Base-by-base conservation (phyloP, 345 rosid genomes). In the Lepidium aucheri region DNA sequence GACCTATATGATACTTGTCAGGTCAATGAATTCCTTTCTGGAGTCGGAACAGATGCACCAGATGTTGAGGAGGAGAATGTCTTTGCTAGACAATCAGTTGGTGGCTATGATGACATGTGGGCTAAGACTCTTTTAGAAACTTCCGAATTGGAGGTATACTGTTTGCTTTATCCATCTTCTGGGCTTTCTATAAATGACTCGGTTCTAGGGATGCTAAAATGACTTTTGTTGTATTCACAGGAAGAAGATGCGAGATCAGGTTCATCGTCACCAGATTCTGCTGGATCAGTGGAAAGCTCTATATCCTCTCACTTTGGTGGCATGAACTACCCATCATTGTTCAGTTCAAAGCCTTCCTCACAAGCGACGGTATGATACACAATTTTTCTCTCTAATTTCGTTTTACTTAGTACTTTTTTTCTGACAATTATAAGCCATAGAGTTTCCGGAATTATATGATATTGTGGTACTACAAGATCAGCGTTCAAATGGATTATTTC, bases 31-130 rank as follows among this genome's bases (percentile, higher is more conserved):
- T 91, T 91, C 81, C 84, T 95, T 44, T 82, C 96, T 63, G 97
- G 99, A 74, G 93, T 88, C 43, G 96, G 99, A 76, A 91, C 99
- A 17, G 99, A 95, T 80, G 97, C 99, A 59, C 99, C 99, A 6
- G 99, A 95, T 80, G 99, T 95, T 65, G 97, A 95, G 51, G 97
- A 94, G 71, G 97, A 93, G 76, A 89, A 89, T 71, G 81, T 87
- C 40, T 66, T 83, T 61, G 83, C 97, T 47, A 84, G 95, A 78
- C 87, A 91, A 68, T 91, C 97, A 43, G 88, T 91, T 67, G 90
- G 97, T 67, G 90, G 97, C 60, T 95, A 95, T 74, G 99, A 95
- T 74, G 97, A 95, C 83, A 89, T 95, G 95, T 95, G 99, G 97
- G 97, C 99, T 13, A 95, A 95, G 85, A 81, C 97, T 51, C 93